Base-by-base conservation (phyloP, 2,329 filamentous ascomycete genomes). In the Endocalyx cinctus region DNA sequence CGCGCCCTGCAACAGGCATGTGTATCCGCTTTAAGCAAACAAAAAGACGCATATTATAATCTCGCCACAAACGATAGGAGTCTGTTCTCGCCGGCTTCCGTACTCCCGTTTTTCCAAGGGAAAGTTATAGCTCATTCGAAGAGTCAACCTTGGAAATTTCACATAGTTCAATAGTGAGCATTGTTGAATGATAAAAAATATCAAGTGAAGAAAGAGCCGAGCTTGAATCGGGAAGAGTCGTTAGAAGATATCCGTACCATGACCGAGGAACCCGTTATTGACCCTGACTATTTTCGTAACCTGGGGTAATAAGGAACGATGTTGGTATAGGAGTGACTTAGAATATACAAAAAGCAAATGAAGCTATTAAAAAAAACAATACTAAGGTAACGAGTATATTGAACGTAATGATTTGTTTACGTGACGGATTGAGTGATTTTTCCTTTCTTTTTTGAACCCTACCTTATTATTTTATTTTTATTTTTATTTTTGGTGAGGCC, bases 221-320 rank as follows among this genome's bases (percentile, higher is more conserved):
- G 50, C 48, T 48, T 38, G 22, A n/a, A 20, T 53, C 50, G 50
- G 50, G 47, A 39, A 45, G 45, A 53, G 46, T 52, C 50, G 50
- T 51, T 29, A 44, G 30, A 37, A n/a, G 20, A 33, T 37, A 43
- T 31, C 43, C 50, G 46, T 48, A 38, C 35, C 33, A 33, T 33
- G 45, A 35, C 48, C 48, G 48, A 51, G 35, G 32, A 47, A 42
- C 50, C 50, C 43, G 48, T 50, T 46, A 27, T 42, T 46, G 43
- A 37, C 51, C 48, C 50, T 47, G 49, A 39, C 40, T 34, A 33
- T 52, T 53, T 47, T 53, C 49, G 48, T 51, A 43, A 39, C 45
- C 43, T 39, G 42, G 43, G 41, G 47, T 48, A 44, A 40, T 35
- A 39, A 42, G 43, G 42, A 40, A 31, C 26, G 36, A 45, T 40